These are phyloP conservation scores for Teratosphaeriaceae sp. DNA, from an alignment of 2,329 filamentous ascomycete genomes.

Conservation along the genomic window DNA sequence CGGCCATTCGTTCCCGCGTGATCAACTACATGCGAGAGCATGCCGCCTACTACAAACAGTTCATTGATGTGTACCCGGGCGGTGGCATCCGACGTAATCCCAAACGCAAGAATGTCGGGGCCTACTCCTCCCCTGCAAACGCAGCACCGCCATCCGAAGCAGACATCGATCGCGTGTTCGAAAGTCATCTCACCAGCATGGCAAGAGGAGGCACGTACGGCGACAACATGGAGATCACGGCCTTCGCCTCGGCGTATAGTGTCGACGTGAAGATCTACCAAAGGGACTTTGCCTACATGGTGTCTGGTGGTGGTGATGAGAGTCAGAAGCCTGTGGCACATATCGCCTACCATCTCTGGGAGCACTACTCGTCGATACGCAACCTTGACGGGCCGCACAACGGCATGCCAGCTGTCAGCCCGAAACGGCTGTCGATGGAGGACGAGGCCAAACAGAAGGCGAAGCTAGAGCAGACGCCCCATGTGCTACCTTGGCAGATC, in stretches of 20 bases:
- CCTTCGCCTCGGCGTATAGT: conserved; percentile 56
- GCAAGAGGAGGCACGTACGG: conserved; percentile 56
- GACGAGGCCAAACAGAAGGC: conserved; percentile 35
- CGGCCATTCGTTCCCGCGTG: conserved; percentile 52
- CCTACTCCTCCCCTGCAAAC: conserved; percentile 41
- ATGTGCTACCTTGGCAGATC: conserved; percentile 50
- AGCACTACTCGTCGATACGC: conserved; percentile 62
- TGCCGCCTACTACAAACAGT: conserved; percentile 57
- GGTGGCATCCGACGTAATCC: conserved; percentile 53
- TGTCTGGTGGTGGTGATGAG: conserved; percentile 36
- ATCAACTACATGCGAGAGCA: conserved; percentile 57
- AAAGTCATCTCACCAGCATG: conserved; percentile 54
- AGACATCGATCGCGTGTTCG: conserved; percentile 47
- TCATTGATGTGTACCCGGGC: conserved; percentile 49
- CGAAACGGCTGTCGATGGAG: conserved; percentile 31
- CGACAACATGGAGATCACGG: conserved; percentile 61
- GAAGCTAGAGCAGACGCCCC: conserved; percentile 32
- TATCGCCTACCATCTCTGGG: conserved; percentile 45
- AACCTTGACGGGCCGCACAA: conserved; percentile 53
- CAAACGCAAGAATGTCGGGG: conserved; percentile 50
- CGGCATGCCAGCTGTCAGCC: conserved; percentile 46
- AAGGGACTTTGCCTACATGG: conserved; percentile 45
- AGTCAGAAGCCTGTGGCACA: conserved; percentile 39
- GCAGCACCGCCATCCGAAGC: conserved; percentile 44
- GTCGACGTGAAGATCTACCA: conserved; percentile 59